Conservation (phyloP, 257 asterid genomes). For the Sherardia arvensis region DNA sequence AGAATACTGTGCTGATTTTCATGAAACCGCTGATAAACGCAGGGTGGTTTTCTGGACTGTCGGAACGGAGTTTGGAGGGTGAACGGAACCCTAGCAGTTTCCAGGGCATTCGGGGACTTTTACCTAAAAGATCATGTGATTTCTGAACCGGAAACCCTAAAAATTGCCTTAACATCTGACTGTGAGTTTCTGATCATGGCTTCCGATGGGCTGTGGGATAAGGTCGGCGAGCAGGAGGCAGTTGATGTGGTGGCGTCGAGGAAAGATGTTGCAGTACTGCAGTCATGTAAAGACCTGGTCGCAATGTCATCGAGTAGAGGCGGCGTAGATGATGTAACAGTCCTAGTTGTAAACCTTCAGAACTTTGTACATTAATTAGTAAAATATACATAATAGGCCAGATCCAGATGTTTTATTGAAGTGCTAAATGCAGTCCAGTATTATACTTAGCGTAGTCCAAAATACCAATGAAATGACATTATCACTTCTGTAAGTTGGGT, state of each 20-base stretch:
- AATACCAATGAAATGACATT: too few species aligned
- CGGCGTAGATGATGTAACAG: constrained; percentile 35
- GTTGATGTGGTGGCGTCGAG: constrained; percentile 27
- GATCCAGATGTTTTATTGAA: neutral
- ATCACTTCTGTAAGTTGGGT: too few species aligned
- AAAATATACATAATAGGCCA: too few species aligned
- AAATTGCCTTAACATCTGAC: constrained; percentile 28
- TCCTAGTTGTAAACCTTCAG: constrained; percentile 32
- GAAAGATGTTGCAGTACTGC: constrained; percentile 15
- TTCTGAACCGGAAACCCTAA: constrained; percentile 37
- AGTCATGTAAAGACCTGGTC: constrained; percentile 35
- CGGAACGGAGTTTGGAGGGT: constrained; percentile 43
- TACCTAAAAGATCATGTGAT: constrained; percentile 41
- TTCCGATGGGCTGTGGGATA: constrained; percentile 57
- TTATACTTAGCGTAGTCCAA: too few species aligned
- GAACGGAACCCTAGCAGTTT: constrained; percentile 43
- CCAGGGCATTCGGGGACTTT: constrained; percentile 42
- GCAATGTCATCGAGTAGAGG: constrained; percentile 30
- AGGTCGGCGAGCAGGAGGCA: constrained; percentile 44
- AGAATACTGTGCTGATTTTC: neutral
- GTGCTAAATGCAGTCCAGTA: too few species aligned
- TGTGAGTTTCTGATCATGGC: constrained; percentile 39
- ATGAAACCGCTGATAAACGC: neutral
- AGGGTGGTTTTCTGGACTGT: constrained; percentile 40
- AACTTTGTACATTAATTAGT: constrained; percentile 11